Conservation (phyloP, 2,329 filamentous ascomycete species). For the Alternaria sp. region DNA sequence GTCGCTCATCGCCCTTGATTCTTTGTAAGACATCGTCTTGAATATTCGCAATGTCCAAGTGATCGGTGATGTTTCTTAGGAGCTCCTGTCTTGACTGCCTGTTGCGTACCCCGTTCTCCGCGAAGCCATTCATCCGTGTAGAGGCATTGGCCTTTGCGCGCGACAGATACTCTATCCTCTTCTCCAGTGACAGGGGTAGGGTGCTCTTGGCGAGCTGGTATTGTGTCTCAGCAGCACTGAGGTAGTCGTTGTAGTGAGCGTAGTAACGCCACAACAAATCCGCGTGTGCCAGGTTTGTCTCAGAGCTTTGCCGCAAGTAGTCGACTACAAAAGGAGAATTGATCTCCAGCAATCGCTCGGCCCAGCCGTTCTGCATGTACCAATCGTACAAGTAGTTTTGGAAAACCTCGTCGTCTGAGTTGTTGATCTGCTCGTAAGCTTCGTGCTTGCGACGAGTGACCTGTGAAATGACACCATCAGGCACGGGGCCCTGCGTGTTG, state of each 20-base stretch:
- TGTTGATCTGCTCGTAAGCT: conserved; percentile 89
- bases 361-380: conserved; percentile 88
- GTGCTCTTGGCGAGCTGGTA: conserved; percentile 82
- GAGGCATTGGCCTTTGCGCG: conserved; percentile 92
- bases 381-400: conserved; percentile 97
- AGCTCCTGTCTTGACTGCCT: conserved; percentile 85
- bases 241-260: conserved; percentile 82
- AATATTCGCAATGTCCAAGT: conserved; percentile 92
- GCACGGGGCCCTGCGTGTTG: conserved; percentile 71
- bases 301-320: conserved; percentile 81
- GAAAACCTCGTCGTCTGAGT: conserved; percentile 90
- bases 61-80: conserved; percentile 81
- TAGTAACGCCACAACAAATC: conserved; percentile 95
- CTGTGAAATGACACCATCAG: conserved; percentile 80
- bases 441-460: conserved; percentile 82
- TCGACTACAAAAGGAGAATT: conserved; percentile 85
- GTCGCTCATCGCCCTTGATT: conserved; percentile 74
- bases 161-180: conserved; percentile 87
- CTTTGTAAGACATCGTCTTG: conserved; percentile 90
- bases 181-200: conserved; percentile 80
- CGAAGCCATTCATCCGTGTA: conserved; percentile 78
- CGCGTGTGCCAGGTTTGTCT: conserved; percentile 76
- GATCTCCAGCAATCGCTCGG: conserved; percentile 83
- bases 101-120: conserved; percentile 55
- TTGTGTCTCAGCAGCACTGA: conserved; percentile 88